Evolutionary conservation across 2,329 filamentous ascomycete genomes (phyloP).

Genomic region (Clarireedia sp.): DNA sequence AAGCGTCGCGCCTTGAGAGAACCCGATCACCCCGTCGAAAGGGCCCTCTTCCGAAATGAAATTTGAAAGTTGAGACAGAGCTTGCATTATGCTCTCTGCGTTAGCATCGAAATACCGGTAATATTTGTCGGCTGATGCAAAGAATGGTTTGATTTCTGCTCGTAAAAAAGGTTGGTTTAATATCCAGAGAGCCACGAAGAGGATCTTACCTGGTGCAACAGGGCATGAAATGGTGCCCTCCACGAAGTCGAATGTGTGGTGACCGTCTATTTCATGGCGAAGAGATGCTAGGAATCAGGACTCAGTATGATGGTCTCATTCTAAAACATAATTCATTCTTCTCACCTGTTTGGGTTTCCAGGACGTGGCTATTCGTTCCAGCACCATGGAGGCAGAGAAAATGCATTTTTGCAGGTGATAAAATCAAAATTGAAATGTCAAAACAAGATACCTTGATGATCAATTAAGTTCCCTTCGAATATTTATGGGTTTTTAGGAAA

Average conservation of each 20-base stretch:
- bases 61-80: background rate
- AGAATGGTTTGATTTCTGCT: background rate
- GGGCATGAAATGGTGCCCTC: conserved; percentile 9
- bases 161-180: background rate
- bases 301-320: background rate
- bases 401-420: background rate
- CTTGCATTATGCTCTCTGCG: background rate
- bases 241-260: conserved; percentile 13
- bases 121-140: background rate
- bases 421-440: too few relatives aligned
- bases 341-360: background rate
- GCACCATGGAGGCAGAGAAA: background rate
- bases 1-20: conserved; percentile 30
- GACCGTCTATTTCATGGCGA: conserved; percentile 10
- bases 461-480: background rate
- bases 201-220: background rate
- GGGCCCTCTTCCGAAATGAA: conserved; percentile 11
- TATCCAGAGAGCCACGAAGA: background rate
- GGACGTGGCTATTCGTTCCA: background rate
- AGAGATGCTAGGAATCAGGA: conserved; percentile 7
- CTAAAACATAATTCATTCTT: background rate
- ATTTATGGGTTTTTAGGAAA: too few relatives aligned
- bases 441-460: background rate
- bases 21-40: conserved; percentile 14
- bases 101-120: conserved; percentile 6